Evolutionary conservation across 805 yeast genomes (phyloP), one percentile per base, ranked within the genome.

Genomic region (Pichia gijzeniarum): DNA sequence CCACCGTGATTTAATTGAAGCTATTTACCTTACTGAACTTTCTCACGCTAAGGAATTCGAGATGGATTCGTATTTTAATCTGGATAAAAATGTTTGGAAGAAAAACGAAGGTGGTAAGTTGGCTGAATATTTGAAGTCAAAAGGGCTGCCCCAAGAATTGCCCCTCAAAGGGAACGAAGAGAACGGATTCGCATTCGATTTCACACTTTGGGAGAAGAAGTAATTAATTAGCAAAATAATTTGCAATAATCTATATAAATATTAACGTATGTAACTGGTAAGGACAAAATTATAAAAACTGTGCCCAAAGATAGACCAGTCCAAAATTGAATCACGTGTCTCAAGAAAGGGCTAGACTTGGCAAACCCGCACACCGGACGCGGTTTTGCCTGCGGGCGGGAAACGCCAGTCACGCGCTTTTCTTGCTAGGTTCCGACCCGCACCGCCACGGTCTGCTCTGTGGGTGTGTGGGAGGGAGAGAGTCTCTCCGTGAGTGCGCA

Each of bases 21-120:
- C 78, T 25, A 63, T 87, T 41, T 70, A 86, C 21, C 61, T 90
- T 14, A 89, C 96, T 0, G 90, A 87, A 58, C 74, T 90, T 27
- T 54, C 60, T 2, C 59, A 62, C n/a, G 53, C 54, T 1, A 54
- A 56, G 3, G 47, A 47, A 3, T 65, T 80, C 5, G 74, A 72
- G 14, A 77, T 89, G 72, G 98, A 90, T 63, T 79, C 95, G 1
- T 85, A 76, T 54, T 72, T 90, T 48, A 63, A 74, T 27, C 65
- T 71, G 22, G 62, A 65, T 38, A 20, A 38, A 1, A 48, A 43
- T 1, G 44, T 62, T 22, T 74, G 84, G 75, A 47, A 44, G 3
- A 67, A 68, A 50, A 62, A 57, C 45, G 48, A 66, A 3, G 51
- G 56, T 3, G 48, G 51, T 0, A 70, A 62, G 4, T 65, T 85